These are phyloP conservation scores for Asterella californica DNA, from an alignment of 225 moss, liverwort and hornwort genomes.

Conservation along the genomic window DNA sequence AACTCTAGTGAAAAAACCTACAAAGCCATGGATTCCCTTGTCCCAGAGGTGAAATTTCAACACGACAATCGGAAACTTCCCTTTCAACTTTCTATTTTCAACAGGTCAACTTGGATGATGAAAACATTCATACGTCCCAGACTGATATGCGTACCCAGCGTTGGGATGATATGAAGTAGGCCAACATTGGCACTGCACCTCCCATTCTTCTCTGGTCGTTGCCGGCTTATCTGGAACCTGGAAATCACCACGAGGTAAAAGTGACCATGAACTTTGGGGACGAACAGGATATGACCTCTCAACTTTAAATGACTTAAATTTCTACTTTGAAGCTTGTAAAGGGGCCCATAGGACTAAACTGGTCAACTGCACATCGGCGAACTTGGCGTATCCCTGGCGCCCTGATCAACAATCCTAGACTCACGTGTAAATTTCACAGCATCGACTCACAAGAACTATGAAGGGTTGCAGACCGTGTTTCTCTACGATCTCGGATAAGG, in stretches of 20 bases:
- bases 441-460: constrained; percentile 52
- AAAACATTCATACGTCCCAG: neutral
- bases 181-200: constrained; percentile 74
- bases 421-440: neutral
- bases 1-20: neutral
- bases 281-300: neutral
- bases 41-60: neutral
- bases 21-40: neutral
- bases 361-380: neutral
- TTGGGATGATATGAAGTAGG: constrained; percentile 90
- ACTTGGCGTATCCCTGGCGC: neutral
- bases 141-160: constrained; percentile 23
- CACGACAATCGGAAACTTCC: neutral
- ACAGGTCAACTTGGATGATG: neutral
- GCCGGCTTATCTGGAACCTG: constrained; percentile 81
- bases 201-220: constrained; percentile 74
- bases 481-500: constrained; percentile 60
- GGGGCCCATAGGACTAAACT: neutral
- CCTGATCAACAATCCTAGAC: neutral
- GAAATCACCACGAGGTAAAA: constrained; percentile 25
- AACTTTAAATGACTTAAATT: neutral
- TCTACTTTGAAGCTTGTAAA: too few relatives aligned
- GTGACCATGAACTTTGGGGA: constrained; percentile 37
- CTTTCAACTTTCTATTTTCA: neutral
- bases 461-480: constrained; percentile 66